A percentile compares a stretch with the other conserved stretches of the same genome.
These are phyloP conservation scores for Trichoderma atroviride DNA, from an alignment of 2,329 filamentous ascomycete genomes.

Conservation along the genomic window DNA sequence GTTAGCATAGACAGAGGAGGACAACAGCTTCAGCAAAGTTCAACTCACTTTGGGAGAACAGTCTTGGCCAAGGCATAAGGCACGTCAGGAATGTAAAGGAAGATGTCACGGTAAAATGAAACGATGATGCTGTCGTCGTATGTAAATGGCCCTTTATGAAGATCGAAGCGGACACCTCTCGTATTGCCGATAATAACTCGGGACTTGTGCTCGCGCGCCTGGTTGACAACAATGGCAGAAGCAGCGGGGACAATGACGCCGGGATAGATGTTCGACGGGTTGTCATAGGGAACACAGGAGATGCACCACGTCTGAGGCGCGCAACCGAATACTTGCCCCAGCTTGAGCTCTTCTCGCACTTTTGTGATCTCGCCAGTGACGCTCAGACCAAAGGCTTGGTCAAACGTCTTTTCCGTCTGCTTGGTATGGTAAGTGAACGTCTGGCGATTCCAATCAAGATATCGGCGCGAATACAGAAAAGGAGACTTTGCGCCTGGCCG, in stretches of 20 bases:
- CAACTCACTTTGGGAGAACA: constrained; percentile 36
- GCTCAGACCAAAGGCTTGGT: constrained; percentile 50
- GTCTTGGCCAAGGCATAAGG: constrained; percentile 48
- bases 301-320: constrained; percentile 63
- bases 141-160: constrained; percentile 65
- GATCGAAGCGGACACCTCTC: constrained; percentile 62
- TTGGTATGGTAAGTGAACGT: constrained; percentile 65
- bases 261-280: constrained; percentile 57
- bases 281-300: constrained; percentile 56
- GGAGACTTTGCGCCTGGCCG: constrained; percentile 42
- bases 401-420: constrained; percentile 53
- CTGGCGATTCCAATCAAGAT: constrained; percentile 69
- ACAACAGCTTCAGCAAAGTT: not conserved
- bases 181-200: constrained; percentile 64
- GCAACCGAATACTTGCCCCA: constrained; percentile 61
- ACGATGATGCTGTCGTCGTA: constrained; percentile 56
- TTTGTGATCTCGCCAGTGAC: constrained; percentile 55
- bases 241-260: constrained; percentile 54
- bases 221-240: constrained; percentile 54
- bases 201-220: constrained; percentile 51
- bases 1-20: not conserved
- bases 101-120: constrained; percentile 56
- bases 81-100: constrained; percentile 57
- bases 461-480: constrained; percentile 58
- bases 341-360: constrained; percentile 55